These are phyloP conservation scores for Phytophthora hibernalis DNA, from an alignment of 352 stramenopile species.

Conservation along the genomic window DNA sequence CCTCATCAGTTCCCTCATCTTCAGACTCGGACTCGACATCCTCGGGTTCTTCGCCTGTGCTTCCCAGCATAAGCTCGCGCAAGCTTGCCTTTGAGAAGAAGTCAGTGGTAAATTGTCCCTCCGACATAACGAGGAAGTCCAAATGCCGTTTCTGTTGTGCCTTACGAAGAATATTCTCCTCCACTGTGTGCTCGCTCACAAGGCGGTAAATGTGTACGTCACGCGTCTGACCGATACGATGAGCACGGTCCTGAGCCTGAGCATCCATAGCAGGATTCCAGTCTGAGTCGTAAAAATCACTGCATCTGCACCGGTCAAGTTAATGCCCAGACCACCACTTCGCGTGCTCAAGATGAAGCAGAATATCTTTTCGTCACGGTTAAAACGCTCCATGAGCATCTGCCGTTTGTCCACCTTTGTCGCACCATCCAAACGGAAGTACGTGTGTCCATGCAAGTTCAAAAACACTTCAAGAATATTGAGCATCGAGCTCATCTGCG, in stretches of 20 bases:
- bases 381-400: conserved; percentile 98
- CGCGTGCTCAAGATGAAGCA: conserved; percentile 99
- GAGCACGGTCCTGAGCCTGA: conserved; percentile 96
- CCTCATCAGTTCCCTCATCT: conserved; percentile 38
- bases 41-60: conserved; percentile 18
- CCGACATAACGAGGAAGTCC: conserved; percentile 93
- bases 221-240: conserved; percentile 98
- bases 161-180: conserved; percentile 99
- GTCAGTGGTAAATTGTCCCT: conserved; percentile 80
- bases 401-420: conserved; percentile 97
- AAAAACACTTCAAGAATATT: conserved; percentile 99
- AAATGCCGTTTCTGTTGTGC: conserved; percentile 97
- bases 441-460: conserved; percentile 97
- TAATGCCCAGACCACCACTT: conserved; percentile 98
- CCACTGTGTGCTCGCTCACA: conserved; percentile 97
- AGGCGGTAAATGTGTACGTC: conserved; percentile 99
- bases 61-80: conserved; percentile 88
- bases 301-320: conserved; percentile 97
- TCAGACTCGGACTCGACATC: conserved; percentile 53
- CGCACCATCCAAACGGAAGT: conserved; percentile 97
- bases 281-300: conserved; percentile 94
- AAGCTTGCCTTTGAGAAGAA: conserved; percentile 90
- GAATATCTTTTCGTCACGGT: conserved; percentile 97
- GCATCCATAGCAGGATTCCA: conserved; percentile 96
- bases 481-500: conserved; percentile 99